A percentile compares a stretch with the other conserved stretches of the same genome.
Evolutionary conservation across 2,329 filamentous ascomycete genomes (phyloP).

Genomic region (Hypoxylon rubiginosum): DNA sequence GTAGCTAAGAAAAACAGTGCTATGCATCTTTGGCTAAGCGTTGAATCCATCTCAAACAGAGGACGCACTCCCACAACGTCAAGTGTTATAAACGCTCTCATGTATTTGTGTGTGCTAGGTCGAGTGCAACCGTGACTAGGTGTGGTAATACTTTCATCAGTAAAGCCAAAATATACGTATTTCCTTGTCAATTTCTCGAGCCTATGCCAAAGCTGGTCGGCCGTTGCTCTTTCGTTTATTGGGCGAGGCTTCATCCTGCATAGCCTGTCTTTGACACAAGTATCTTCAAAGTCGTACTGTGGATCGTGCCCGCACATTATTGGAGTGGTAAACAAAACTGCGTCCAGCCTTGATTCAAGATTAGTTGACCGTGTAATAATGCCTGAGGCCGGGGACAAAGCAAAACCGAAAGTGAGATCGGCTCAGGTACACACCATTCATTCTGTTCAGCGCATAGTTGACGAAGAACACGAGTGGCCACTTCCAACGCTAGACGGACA

Average conservation of each 20-base stretch:
- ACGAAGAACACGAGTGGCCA: slow-evolving; percentile 9
- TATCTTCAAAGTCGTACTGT: not conserved
- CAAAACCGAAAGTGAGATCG: not conserved
- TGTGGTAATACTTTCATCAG: not conserved
- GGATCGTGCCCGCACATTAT: not conserved
- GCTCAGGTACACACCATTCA: slow-evolving; percentile 18
- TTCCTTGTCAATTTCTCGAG: not conserved
- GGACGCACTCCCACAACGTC: not conserved
- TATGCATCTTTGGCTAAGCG: slow-evolving; percentile 15
- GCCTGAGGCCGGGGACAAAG: not conserved
- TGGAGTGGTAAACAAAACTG: not conserved
- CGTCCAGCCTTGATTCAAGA: slow-evolving; percentile 18
- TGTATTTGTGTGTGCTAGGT: not conserved
- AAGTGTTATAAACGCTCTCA: not conserved
- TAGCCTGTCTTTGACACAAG: no score
- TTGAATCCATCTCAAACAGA: slow-evolving; percentile 12
- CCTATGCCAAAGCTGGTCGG: not conserved
- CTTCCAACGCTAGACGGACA: slow-evolving; percentile 8
- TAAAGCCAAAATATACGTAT: not conserved
- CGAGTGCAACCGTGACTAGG: not conserved
- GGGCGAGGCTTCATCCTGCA: not conserved
- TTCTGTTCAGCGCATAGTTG: slow-evolving; percentile 16
- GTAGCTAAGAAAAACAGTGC: not conserved
- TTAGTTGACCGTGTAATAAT: slow-evolving; percentile 3
- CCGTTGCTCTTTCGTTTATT: not conserved